Evolutionary conservation across 1,284 basidiomycete species (phyloP).

Genomic region (Melampsora abietis-canadensis): DNA sequence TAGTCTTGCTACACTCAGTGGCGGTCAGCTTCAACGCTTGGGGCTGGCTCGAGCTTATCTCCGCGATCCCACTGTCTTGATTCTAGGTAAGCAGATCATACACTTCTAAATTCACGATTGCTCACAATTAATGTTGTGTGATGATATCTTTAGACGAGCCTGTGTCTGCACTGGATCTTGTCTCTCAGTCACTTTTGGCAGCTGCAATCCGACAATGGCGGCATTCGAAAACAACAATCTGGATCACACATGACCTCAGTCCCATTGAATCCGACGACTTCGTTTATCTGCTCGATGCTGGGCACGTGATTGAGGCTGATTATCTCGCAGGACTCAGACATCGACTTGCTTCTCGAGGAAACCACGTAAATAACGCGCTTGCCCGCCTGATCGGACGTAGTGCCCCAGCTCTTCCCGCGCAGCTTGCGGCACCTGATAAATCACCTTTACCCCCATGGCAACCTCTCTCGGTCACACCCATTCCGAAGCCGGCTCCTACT

Average conservation of each 20-base stretch:
- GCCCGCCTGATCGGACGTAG: neutral
- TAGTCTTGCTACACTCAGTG: conserved; percentile 65
- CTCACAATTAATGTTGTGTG: conserved; percentile 14
- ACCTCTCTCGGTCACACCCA: neutral
- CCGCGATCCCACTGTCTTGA: conserved; percentile 80
- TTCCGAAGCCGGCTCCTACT: neutral
- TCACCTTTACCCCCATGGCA: no score
- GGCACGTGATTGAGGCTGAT: conserved; percentile 80
- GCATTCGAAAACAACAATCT: conserved; percentile 79
- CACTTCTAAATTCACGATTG: neutral
- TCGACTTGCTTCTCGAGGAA: conserved; percentile 46
- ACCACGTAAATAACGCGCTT: neutral
- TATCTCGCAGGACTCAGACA: conserved; percentile 71
- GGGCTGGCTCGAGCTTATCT: conserved; percentile 84
- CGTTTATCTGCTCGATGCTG: conserved; percentile 83
- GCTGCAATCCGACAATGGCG: conserved; percentile 82
- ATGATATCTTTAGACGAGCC: conserved; percentile 70
- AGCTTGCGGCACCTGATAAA: no score
- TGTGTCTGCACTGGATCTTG: conserved; percentile 88
- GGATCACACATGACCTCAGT: conserved; percentile 92
- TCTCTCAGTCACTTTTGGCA: conserved; percentile 80
- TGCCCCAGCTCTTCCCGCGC: neutral
- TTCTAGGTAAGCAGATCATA: conserved; percentile 67
- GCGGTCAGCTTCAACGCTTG: conserved; percentile 88
- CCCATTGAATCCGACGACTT: conserved; percentile 77